Percentiles rank a stretch among this genome's conserved stretches.
These are phyloP conservation scores for Pisolithus sp. DNA, from an alignment of 768 basidiomycete species.

Conservation along the genomic window DNA sequence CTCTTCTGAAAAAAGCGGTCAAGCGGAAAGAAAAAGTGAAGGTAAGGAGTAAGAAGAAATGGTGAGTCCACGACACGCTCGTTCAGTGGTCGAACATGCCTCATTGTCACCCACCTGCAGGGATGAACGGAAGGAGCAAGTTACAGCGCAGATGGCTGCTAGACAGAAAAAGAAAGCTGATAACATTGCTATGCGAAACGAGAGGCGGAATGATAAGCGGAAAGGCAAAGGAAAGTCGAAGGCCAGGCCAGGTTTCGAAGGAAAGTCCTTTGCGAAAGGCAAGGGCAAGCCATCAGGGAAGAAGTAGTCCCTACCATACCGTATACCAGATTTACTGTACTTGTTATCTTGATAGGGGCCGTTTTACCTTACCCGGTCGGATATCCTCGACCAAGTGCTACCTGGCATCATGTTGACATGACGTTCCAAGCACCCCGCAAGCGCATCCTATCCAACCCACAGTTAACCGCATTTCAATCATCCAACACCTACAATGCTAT, in stretches of 20 bases:
- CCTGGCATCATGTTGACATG: conserved; percentile 9
- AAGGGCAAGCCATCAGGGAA: conserved; percentile 27
- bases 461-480: conserved; percentile 72
- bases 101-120: conserved; percentile 34
- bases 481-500: conserved; percentile 67
- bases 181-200: conserved; percentile 83
- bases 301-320: conserved; percentile 10
- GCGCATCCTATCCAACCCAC: conserved; percentile 66
- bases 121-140: conserved; percentile 80
- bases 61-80: conserved; percentile 45
- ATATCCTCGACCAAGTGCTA: not conserved
- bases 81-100: not conserved
- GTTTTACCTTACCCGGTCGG: no score
- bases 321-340: not conserved
- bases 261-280: conserved; percentile 66
- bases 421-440: conserved; percentile 55
- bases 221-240: conserved; percentile 48
- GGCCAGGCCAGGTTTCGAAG: conserved; percentile 83
- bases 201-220: conserved; percentile 59
- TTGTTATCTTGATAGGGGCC: no score
- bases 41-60: conserved; percentile 72
- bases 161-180: conserved; percentile 87
- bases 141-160: conserved; percentile 69
- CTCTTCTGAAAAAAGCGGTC: conserved; percentile 81
- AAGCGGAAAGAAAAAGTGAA: conserved; percentile 94